Evolutionary conservation across 306 rosid species (phyloP), one percentile per base, ranked within the genome.

Genomic region (Castanospermum australe): DNA sequence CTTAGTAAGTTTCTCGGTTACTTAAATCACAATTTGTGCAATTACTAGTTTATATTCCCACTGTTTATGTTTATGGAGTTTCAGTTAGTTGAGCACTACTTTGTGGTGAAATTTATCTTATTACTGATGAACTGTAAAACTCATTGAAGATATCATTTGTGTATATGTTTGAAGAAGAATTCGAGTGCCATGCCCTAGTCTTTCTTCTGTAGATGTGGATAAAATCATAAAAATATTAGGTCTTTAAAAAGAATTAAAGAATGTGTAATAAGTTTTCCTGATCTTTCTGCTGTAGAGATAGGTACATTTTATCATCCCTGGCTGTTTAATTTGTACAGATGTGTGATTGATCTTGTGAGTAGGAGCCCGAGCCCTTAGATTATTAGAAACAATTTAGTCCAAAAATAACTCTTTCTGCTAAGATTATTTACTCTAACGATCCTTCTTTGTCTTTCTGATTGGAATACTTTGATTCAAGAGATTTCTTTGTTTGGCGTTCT

Each of bases 1-100:
- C 90, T 88, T 96, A 82, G 99, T 93, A 84, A 90, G 92, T 67
- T 81, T 60, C 64, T 81, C 20, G 5, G 32, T 57, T 76, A 17
- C 59, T 30, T 73, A 30, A 13, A 76, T 71, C 57, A 18, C 13
- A 35, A 17, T 61, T 47, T 71, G 21, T 20, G 6, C 45, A 6
- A 78, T 54, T 71, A 50, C 68, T 57, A 25, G 62, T 68, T 32
- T 50, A 77, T 81, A 59, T 67, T 61, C 67, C 54, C 44, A 57
- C 64, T 25, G 52, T 68, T 54, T 69, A 25, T 67, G n/a, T 50
- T 71, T 36, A 6, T 65, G 51, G 57, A 50, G 57, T 73, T 76
- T 81, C 79, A 73, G 80, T 67, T 73, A 45, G 57, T 42, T 51
- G 61, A 48, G 56, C 71, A 36, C 74, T 38, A 15, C 62, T 54